Percentiles rank a stretch among this genome's conserved stretches.
Evolutionary conservation across 1,284 basidiomycete species (phyloP).

Genomic region (Mycena citricolor): DNA sequence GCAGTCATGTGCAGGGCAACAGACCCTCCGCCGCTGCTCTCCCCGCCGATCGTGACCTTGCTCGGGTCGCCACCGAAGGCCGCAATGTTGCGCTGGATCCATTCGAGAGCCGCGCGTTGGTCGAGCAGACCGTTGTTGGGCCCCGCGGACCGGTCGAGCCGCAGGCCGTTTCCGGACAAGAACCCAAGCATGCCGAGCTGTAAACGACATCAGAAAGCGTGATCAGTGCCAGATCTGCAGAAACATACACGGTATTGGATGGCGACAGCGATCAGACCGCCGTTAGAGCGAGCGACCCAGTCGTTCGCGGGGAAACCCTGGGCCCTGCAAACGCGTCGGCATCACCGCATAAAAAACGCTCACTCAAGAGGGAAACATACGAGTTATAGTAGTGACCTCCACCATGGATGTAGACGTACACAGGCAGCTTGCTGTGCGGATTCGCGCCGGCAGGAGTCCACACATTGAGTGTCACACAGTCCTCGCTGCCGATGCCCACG

Average conservation of each 20-base stretch:
- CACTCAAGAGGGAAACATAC: conserved; percentile 19
- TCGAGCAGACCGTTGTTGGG: conserved; percentile 50
- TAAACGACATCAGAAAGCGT: neutral
- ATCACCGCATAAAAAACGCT: neutral
- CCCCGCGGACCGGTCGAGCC: conserved; percentile 30
- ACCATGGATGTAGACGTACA: conserved; percentile 35
- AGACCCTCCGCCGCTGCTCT: conserved; percentile 35
- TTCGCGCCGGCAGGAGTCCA: conserved; percentile 42
- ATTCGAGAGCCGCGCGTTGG: conserved; percentile 46
- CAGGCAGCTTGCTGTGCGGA: conserved; percentile 35
- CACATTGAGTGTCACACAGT: conserved; percentile 47
- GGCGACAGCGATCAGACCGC: conserved; percentile 41
- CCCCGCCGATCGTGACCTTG: conserved; percentile 41
- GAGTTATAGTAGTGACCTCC: conserved; percentile 31
- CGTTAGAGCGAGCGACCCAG: conserved; percentile 43
- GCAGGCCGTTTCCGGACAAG: conserved; percentile 36
- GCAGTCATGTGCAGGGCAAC: conserved; percentile 45
- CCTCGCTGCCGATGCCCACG: conserved; percentile 44
- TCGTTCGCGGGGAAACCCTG: conserved; percentile 46
- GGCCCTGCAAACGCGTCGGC: no score
- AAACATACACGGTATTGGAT: conserved; percentile 44
- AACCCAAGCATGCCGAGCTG: conserved; percentile 45
- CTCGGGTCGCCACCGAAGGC: conserved; percentile 45
- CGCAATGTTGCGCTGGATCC: conserved; percentile 45
- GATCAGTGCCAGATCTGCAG: neutral